Evolutionary conservation across 768 basidiomycete species (phyloP), one percentile per base, ranked within the genome.

Genomic region (Trametes cubensis): DNA sequence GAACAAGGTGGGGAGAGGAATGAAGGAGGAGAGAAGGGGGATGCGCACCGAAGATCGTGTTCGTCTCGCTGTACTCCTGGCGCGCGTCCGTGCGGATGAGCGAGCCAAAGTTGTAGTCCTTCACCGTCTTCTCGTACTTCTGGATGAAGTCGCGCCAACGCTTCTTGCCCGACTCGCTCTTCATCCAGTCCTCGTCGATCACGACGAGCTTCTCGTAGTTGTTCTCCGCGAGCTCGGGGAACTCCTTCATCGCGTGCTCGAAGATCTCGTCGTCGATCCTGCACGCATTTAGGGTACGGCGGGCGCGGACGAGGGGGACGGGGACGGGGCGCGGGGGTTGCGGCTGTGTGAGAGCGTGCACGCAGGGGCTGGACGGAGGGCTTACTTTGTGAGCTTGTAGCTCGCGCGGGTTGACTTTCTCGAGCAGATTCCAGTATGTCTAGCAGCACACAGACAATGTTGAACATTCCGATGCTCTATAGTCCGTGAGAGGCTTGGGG

Each of bases 41-140:
- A 55, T 26, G 72, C 83, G 20, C 71, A 91, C 95, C 95, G 71
- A 99, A 95, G 65, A 98, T 96, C 6, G 94, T 92, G 78, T 98
- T 99, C 34, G 80, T 83, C 79, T 98, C 90, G 13, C 84, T 86
- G 74, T 98, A 99, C 72, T 95, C 94, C 58, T 84, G 80, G 50
- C 78, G 79, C 40, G 89, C 83, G 70, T 97, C 85, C 49, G 84
- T 88, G 53, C 97, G 85, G 65, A 99, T 89, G 66, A 99, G 79
- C 2, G 93, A 98, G 20, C 97, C 97, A 76, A 98, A 98, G 81
- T 98, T 98, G 77, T 90, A 93, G 67, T 98, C 94, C 70, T 90
- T 89, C 56, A 98, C 80, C 70, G 89, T 91, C 61, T 90, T 87
- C 77, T 96, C 90, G 77, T 95, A 97, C 88, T 80, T 73, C 62